A percentile compares a stretch with the other conserved stretches of the same genome.
Evolutionary conservation across 2,329 filamentous ascomycete species (phyloP).

Genomic region (Fusarium sacchari): DNA sequence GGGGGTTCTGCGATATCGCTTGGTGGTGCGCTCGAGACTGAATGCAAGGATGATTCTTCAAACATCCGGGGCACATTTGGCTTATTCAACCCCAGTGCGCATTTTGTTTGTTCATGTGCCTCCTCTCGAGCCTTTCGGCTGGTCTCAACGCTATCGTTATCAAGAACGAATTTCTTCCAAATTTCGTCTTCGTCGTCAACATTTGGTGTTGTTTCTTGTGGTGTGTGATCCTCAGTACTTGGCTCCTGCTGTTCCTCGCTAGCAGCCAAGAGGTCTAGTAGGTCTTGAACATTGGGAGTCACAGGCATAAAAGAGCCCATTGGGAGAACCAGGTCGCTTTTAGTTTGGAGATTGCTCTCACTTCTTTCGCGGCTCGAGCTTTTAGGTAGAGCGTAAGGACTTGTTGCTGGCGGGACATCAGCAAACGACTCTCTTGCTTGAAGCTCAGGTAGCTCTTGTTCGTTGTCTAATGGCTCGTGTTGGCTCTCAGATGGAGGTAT

Average conservation of each 20-base stretch:
- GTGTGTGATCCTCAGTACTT: neutral
- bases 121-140: constrained; percentile 33
- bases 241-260: constrained; percentile 4
- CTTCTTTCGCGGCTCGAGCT: neutral
- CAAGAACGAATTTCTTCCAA: constrained; percentile 46
- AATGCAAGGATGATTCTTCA: constrained; percentile 21
- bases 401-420: neutral
- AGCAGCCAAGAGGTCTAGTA: constrained; percentile 36
- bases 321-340: constrained; percentile 7
- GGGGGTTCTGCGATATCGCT: constrained; percentile 36
- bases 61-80: neutral
- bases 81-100: constrained; percentile 11
- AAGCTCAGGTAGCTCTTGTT: neutral
- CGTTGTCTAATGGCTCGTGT: neutral
- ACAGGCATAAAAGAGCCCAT: neutral
- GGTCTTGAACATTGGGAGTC: constrained; percentile 24
- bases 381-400: neutral
- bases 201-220: neutral
- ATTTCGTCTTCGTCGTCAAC: constrained; percentile 44
- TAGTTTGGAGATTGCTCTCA: neutral
- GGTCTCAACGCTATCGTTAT: constrained; percentile 34
- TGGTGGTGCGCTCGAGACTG: neutral
- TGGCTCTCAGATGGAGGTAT: neutral
- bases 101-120: constrained; percentile 35
- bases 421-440: neutral